Evolutionary conservation across 1,284 basidiomycete genomes (phyloP).

Genomic region (Tilletia indica): DNA sequence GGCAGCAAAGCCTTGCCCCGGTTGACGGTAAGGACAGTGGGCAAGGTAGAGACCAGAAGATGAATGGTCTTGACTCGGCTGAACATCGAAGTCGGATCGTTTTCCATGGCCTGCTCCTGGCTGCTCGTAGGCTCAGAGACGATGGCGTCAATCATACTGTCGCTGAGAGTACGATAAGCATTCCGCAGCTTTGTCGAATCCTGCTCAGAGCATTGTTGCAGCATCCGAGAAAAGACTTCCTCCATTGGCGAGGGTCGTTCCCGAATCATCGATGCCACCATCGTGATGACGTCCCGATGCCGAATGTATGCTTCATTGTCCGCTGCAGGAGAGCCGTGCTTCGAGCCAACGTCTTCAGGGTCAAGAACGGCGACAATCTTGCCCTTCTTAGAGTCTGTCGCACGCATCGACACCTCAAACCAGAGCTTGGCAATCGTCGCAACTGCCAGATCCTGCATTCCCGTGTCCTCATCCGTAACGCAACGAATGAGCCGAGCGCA

Average conservation of each 20-base stretch:
- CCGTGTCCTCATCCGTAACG: conserved; percentile 86
- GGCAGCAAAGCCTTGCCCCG: conserved; percentile 80
- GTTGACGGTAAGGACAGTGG: conserved; percentile 72
- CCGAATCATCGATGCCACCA: conserved; percentile 74
- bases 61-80: conserved; percentile 73
- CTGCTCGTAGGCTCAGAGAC: conserved; percentile 67
- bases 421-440: conserved; percentile 85
- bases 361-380: background rate
- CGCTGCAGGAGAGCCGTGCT: background rate
- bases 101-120: conserved; percentile 61
- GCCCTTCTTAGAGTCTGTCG: conserved; percentile 13
- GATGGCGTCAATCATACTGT: conserved; percentile 77
- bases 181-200: conserved; percentile 61
- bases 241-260: conserved; percentile 81
- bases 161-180: conserved; percentile 73
- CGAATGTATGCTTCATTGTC: background rate
- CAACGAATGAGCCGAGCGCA: conserved; percentile 77
- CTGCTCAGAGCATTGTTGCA: conserved; percentile 35
- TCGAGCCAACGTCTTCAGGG: background rate
- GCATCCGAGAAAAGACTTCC: conserved; percentile 68
- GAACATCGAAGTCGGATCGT: conserved; percentile 43
- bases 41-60: conserved; percentile 75
- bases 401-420: conserved; percentile 61
- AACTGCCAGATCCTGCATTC: conserved; percentile 79
- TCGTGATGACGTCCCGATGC: conserved; percentile 68